phyloP scores from a whole-genome alignment of 331 rosid species.

The Dryas integrifolia region DNA sequence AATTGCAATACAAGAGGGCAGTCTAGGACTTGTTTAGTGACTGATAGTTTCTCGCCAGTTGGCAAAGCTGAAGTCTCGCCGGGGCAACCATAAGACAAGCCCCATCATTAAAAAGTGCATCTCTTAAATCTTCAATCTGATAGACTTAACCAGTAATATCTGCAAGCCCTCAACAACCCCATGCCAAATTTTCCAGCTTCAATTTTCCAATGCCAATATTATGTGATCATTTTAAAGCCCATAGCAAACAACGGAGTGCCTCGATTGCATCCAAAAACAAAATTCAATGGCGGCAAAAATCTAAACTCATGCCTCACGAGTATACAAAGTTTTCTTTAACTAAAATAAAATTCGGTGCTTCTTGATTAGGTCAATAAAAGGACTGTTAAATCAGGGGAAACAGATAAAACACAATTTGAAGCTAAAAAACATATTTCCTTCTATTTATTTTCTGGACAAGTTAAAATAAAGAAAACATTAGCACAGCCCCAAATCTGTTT shows the following conservation, averaged over 20 bases:
- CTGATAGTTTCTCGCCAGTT: too few relatives aligned
- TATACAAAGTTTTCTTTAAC: not conserved
- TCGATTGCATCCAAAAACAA: too few relatives aligned
- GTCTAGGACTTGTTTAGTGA: too few relatives aligned
- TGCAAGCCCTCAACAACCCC: not conserved
- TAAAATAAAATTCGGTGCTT: slow-evolving; percentile 9
- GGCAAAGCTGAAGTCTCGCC: too few relatives aligned
- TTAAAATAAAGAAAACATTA: slow-evolving; percentile 17
- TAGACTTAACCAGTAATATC: not conserved
- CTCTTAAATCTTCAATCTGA: too few relatives aligned
- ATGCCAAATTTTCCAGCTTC: not conserved
- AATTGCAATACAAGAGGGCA: too few relatives aligned
- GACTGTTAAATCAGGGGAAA: slow-evolving; percentile 15
- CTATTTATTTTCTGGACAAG: slow-evolving; percentile 35
- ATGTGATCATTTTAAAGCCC: not conserved
- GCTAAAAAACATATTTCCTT: slow-evolving; percentile 17
- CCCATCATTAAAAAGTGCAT: too few relatives aligned
- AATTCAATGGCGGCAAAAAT: not conserved
- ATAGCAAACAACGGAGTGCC: not conserved
- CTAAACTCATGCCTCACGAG: not conserved
- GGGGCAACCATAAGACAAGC: too few relatives aligned
- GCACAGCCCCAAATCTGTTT: slow-evolving; percentile 24
- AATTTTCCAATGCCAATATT: not conserved
- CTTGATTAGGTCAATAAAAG: slow-evolving; percentile 24
- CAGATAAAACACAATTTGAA: slow-evolving; percentile 8